Percentiles rank a stretch among this genome's conserved stretches.
Evolutionary conservation across 1,139 yeast genomes (phyloP).

Genomic region (Geotrichum reessii): DNA sequence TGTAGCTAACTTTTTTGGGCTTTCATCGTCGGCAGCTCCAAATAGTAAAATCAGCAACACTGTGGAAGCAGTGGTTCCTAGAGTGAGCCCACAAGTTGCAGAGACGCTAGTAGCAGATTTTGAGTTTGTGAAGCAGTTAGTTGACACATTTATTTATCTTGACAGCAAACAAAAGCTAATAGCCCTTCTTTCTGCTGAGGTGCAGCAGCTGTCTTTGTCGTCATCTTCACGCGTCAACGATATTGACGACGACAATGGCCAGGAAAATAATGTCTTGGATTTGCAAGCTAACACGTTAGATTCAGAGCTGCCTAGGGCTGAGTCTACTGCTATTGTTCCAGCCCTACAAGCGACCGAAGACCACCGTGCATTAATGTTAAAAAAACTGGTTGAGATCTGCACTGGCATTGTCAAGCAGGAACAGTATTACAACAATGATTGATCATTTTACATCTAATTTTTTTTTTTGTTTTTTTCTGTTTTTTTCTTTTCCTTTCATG

Average conservation of each 20-base stretch:
- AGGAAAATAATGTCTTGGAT: neutral
- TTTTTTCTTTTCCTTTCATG: neutral
- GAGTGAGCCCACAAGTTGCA: neutral
- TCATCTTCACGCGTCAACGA: neutral
- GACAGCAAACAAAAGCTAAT: slow-evolving; percentile 11
- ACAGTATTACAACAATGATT: slow-evolving; percentile 8
- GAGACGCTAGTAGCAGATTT: slow-evolving; percentile 3
- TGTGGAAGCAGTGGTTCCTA: neutral
- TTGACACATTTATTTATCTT: slow-evolving; percentile 11
- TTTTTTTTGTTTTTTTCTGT: neutral
- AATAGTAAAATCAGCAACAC: too few relatives aligned
- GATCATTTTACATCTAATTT: neutral
- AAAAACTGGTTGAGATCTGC: neutral
- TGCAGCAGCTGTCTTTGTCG: neutral
- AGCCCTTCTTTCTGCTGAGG: slow-evolving; percentile 2
- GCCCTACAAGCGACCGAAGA: neutral
- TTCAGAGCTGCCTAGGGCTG: neutral
- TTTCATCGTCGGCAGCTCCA: neutral
- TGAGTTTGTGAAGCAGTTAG: slow-evolving; percentile 2
- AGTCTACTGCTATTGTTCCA: neutral
- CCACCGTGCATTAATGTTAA: neutral
- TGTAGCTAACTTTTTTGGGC: neutral
- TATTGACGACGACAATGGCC: neutral
- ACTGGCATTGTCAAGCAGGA: slow-evolving; percentile 3
- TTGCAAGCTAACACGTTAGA: neutral